Percentiles rank a stretch among this genome's conserved stretches.
Evolutionary conservation across 768 basidiomycete species (phyloP).

Genomic region (Mycena capillaripes): DNA sequence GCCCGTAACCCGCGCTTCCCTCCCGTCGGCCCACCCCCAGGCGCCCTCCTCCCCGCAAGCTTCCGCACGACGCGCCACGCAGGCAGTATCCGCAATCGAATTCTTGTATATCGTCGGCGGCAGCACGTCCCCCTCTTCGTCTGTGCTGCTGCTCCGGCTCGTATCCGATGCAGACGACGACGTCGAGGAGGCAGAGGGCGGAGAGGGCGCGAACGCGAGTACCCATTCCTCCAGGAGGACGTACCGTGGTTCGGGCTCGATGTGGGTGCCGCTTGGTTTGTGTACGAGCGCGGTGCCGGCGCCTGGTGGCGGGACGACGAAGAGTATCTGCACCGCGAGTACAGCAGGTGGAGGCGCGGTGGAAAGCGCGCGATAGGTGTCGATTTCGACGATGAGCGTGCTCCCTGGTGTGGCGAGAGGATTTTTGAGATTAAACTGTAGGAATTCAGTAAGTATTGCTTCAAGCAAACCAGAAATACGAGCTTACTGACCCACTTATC

Average conservation of each 20-base stretch:
- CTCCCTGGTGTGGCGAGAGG: slow-evolving; percentile 69
- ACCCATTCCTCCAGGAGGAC: slow-evolving; percentile 85
- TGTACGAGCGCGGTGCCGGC: slow-evolving; percentile 83
- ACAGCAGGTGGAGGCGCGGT: slow-evolving; percentile 14
- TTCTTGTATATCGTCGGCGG: no score
- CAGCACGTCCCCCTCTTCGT: neutral
- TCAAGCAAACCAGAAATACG: neutral
- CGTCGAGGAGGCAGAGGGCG: neutral
- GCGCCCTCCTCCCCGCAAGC: no score
- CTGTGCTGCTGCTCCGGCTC: neutral
- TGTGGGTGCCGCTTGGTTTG: slow-evolving; percentile 71
- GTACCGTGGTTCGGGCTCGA: slow-evolving; percentile 77
- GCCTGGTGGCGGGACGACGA: slow-evolving; percentile 78
- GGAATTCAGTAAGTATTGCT: slow-evolving; percentile 3
- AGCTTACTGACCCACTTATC: slow-evolving; percentile 84
- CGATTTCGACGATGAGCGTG: slow-evolving; percentile 71
- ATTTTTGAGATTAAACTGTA: slow-evolving; percentile 85
- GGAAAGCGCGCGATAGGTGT: slow-evolving; percentile 74
- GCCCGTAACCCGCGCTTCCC: slow-evolving; percentile 38
- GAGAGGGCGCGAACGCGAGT: slow-evolving; percentile 54
- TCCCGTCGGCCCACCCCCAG: slow-evolving; percentile 41
- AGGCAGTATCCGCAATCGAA: no score
- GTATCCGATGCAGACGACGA: slow-evolving; percentile 25
- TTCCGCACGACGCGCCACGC: slow-evolving; percentile 57
- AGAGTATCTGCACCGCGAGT: slow-evolving; percentile 78